Conservation (phyloP, 495 filamentous ascomycete species). For the Penicillium lividum region DNA sequence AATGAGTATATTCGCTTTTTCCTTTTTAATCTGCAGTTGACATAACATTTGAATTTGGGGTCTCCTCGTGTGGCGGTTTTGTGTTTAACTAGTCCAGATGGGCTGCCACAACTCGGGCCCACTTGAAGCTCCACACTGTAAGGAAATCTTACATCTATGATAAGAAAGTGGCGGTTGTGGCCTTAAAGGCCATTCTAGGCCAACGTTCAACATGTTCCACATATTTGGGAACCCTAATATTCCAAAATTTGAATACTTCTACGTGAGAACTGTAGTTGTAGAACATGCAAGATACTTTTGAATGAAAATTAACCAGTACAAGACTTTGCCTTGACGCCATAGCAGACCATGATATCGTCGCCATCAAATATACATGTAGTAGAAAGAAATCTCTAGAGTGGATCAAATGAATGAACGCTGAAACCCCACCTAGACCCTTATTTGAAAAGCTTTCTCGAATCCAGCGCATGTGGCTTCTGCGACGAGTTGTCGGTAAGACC, state of each 20-base stretch:
- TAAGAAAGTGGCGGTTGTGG: conserved; percentile 4
- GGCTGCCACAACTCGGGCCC: conserved; percentile 19
- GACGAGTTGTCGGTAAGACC: conserved; percentile 68
- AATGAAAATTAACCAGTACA: conserved; percentile 24
- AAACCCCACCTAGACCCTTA: conserved; percentile 37
- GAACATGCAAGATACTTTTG: conserved; percentile 27
- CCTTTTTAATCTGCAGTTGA: conserved; percentile 14
- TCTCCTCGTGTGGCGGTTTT: background rate
- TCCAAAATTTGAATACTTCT: conserved; percentile 10
- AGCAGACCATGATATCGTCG: conserved; percentile 41
- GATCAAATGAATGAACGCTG: conserved; percentile 31
- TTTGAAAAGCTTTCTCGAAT: conserved; percentile 79
- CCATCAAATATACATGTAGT: conserved; percentile 46
- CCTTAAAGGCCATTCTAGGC: background rate
- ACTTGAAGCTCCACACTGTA: conserved; percentile 24
- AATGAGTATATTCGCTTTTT: conserved; percentile 24
- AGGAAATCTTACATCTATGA: conserved; percentile 8
- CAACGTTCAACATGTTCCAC: conserved; percentile 1
- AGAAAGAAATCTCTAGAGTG: conserved; percentile 25
- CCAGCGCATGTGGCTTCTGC: conserved; percentile 68
- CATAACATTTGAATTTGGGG: background rate
- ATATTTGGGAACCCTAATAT: background rate
- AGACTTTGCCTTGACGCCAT: conserved; percentile 41
- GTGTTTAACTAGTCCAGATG: conserved; percentile 11
- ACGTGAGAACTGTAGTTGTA: background rate